These are phyloP conservation scores for Ophiostoma sp. DNA, from an alignment of 2,329 filamentous ascomycete species.

Conservation along the genomic window DNA sequence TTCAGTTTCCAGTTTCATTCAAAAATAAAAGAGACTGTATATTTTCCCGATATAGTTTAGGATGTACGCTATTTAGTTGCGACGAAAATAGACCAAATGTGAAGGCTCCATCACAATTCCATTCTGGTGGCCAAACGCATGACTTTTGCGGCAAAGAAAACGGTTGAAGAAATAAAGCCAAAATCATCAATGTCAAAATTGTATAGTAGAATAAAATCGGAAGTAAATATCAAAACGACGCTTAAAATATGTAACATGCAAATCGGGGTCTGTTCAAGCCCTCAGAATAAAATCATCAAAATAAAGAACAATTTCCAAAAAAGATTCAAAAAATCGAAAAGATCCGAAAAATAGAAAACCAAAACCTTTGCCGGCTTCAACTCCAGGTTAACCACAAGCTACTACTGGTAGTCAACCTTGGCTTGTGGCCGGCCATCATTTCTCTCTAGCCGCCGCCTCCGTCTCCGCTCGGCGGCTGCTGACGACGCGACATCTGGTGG, in stretches of 20 bases:
- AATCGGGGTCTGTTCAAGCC: not conserved
- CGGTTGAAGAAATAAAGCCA: not conserved
- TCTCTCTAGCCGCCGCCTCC: conserved; percentile 58
- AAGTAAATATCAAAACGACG: not conserved
- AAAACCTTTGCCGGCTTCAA: not conserved
- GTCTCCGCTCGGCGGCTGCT: conserved; percentile 52
- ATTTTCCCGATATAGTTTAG: too few species aligned
- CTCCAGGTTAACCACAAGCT: not conserved
- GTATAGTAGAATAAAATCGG: not conserved
- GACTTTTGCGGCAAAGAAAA: not conserved
- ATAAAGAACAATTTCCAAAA: not conserved
- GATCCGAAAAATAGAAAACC: not conserved
- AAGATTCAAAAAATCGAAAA: not conserved
- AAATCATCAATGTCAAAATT: not conserved
- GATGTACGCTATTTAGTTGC: too few species aligned
- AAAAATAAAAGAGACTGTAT: not conserved
- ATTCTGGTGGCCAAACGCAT: not conserved
- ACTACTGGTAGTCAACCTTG: conserved; percentile 32
- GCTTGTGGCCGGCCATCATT: conserved; percentile 43
- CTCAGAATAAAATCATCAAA: not conserved
- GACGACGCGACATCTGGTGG: conserved; percentile 29
- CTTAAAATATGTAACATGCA: conserved; percentile 5
- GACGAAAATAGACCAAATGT: too few species aligned
- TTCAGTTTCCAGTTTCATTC: not conserved
- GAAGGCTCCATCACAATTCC: too few species aligned